Evolutionary conservation across 306 rosid genomes (phyloP).

Genomic region (Prunus armeniaca): DNA sequence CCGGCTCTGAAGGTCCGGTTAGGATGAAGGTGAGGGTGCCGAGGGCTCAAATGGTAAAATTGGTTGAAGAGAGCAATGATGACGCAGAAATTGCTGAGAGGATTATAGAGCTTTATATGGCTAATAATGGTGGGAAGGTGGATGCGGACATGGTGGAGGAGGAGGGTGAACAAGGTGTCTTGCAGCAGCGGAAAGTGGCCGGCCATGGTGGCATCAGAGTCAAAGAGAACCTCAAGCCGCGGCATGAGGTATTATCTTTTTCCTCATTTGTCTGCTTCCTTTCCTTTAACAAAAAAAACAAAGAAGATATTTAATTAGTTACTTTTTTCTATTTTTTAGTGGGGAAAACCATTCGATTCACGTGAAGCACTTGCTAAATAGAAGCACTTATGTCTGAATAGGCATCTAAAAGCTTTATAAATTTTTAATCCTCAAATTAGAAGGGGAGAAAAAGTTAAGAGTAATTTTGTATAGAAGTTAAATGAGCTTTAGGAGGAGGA

Average conservation of each 20-base stretch:
- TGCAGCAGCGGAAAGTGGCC: neutral
- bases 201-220: neutral
- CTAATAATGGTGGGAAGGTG: neutral
- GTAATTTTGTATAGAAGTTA: too few relatives aligned
- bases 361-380: too few relatives aligned
- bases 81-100: conserved; percentile 56
- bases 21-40: conserved; percentile 67
- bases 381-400: too few relatives aligned
- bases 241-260: neutral
- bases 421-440: too few relatives aligned
- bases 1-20: conserved; percentile 25
- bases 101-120: conserved; percentile 51
- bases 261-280: neutral
- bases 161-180: neutral
- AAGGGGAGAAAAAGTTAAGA: too few relatives aligned
- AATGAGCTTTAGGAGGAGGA: too few relatives aligned
- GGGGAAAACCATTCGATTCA: too few relatives aligned
- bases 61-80: conserved; percentile 61
- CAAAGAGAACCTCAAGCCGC: neutral
- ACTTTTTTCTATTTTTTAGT: neutral
- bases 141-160: neutral
- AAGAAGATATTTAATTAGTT: neutral
- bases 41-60: conserved; percentile 51
- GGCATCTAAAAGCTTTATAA: too few relatives aligned
- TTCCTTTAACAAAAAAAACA: neutral